Percentiles rank a stretch among this genome's conserved stretches.
phyloP scores from a whole-genome alignment of 2,329 filamentous ascomycete species.

The Fusarium veterinarium region DNA sequence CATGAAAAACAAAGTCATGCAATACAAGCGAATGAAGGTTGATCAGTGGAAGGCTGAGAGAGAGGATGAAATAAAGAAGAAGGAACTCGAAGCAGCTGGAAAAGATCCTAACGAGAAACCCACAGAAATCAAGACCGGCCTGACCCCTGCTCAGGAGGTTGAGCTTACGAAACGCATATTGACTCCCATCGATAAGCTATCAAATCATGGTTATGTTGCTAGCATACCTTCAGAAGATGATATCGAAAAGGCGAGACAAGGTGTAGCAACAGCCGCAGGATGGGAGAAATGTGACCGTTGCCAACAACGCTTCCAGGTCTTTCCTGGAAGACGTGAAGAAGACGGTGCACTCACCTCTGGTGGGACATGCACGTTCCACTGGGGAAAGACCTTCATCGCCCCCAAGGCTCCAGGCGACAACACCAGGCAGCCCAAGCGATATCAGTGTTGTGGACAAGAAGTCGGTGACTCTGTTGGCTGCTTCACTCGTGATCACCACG shows the following conservation, averaged over 20 bases:
- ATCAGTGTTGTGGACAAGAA: slow-evolving; percentile 81
- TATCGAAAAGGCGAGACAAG: slow-evolving; percentile 73
- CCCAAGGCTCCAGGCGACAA: slow-evolving; percentile 66
- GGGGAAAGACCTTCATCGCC: slow-evolving; percentile 75
- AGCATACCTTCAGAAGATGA: slow-evolving; percentile 72
- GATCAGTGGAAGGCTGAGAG: slow-evolving; percentile 78
- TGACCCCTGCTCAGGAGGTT: slow-evolving; percentile 76
- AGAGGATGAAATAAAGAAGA: slow-evolving; percentile 53
- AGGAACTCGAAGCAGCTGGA: slow-evolving; percentile 47
- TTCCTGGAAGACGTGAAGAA: slow-evolving; percentile 81
- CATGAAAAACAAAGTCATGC: slow-evolving; percentile 83
- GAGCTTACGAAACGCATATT: slow-evolving; percentile 70
- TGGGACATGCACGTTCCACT: slow-evolving; percentile 84
- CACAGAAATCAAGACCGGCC: slow-evolving; percentile 73
- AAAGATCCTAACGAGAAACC: slow-evolving; percentile 51
- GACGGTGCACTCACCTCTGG: slow-evolving; percentile 82
- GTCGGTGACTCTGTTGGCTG: slow-evolving; percentile 82
- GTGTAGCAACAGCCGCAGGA: slow-evolving; percentile 73
- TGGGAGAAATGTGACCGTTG: slow-evolving; percentile 94
- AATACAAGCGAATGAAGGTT: slow-evolving; percentile 78
- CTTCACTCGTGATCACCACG: slow-evolving; percentile 76
- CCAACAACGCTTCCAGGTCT: slow-evolving; percentile 87
- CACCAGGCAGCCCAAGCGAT: slow-evolving; percentile 69
- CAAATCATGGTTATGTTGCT: slow-evolving; percentile 80
- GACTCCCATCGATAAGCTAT: slow-evolving; percentile 73